phyloP scores from a whole-genome alignment of 129 eudicot species.

The Artemisia tridentata region DNA sequence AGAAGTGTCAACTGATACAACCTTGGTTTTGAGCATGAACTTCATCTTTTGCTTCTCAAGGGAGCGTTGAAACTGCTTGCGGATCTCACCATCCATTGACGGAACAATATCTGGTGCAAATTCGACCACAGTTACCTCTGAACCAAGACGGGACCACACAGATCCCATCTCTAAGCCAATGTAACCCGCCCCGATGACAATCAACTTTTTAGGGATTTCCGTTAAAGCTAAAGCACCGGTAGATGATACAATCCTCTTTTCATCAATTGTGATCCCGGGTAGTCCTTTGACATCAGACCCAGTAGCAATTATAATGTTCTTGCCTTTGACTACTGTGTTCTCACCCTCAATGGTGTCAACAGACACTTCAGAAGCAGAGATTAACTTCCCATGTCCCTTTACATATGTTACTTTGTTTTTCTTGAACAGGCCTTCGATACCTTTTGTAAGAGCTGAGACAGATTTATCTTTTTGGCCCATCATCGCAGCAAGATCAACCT shows the following conservation, averaged over 20 bases:
- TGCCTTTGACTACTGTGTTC: constrained; percentile 65
- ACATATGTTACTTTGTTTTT: constrained; percentile 86
- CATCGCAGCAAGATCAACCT: constrained; percentile 85
- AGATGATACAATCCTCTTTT: constrained; percentile 74
- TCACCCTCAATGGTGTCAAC: constrained; percentile 69
- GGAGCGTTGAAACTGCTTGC: constrained; percentile 74
- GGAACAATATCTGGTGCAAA: constrained; percentile 90
- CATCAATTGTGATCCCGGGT: constrained; percentile 82
- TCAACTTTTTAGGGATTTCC: constrained; percentile 67
- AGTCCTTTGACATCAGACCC: constrained; percentile 86
- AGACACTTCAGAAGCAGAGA: constrained; percentile 78
- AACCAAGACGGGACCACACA: constrained; percentile 91
- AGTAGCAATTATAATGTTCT: constrained; percentile 74
- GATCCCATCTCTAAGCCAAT: constrained; percentile 98
- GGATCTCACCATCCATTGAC: constrained; percentile 83
- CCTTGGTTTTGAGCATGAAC: constrained; percentile 81
- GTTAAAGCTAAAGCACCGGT: constrained; percentile 77
- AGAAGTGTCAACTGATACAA: constrained; percentile 61
- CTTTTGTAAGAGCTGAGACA: constrained; percentile 59
- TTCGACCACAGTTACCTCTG: constrained; percentile 81
- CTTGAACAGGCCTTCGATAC: constrained; percentile 84
- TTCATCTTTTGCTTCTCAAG: constrained; percentile 90
- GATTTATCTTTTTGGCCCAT: constrained; percentile 91
- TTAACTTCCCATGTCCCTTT: constrained; percentile 66
- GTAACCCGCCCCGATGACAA: constrained; percentile 86